Evolutionary conservation across 179 eudicot species (phyloP), one percentile per base, ranked within the genome.

Genomic region (Camellia oleifera): DNA sequence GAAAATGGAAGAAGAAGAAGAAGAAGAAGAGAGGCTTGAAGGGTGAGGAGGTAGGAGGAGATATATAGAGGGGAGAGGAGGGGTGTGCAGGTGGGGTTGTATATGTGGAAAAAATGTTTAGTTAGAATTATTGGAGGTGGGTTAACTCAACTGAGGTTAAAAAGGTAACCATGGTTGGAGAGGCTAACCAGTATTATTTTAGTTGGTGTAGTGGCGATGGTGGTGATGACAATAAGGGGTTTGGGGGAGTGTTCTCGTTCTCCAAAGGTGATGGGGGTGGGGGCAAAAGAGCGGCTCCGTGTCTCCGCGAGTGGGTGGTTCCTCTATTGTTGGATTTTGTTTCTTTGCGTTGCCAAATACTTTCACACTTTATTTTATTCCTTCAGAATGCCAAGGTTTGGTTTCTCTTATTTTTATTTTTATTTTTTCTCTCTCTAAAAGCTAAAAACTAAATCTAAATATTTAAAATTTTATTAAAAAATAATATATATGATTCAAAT

Each of bases 271-370:
- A 81, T 72, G 84, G 40, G 40, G 40, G 2, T 1, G 40, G 40
- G 40, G 89, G 81, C 70, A 64, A 64, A 15, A 48, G 74, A 64
- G 82, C 89, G 89, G 89, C 87, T 84, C 86, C 89, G 78, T 84
- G 87, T 87, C 83, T 81, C 86, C 87, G 89, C 89, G 78, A 79
- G 79, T 65, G 69, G 80, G 48, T 54, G 81, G 58, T 48, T 76
- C 56, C 73, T 48, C 32, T 2, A n/a, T 56, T 56, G 17, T 69
- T 46, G 40, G 56, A 70, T 70, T 32, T 32, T 32, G 40, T 32
- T 32, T 70, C 40, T 18, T 70, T 53, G 50, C 7, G 11, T 7
- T 14, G 6, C 23, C 5, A 60, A 13, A 60, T 62, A 6, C 18
- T 62, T 1, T 32, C 40, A 32, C 40, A 32, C 40, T 32, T 32